phyloP scores from a whole-genome alignment of 805 yeast species.

The Yueomyces sp. region DNA sequence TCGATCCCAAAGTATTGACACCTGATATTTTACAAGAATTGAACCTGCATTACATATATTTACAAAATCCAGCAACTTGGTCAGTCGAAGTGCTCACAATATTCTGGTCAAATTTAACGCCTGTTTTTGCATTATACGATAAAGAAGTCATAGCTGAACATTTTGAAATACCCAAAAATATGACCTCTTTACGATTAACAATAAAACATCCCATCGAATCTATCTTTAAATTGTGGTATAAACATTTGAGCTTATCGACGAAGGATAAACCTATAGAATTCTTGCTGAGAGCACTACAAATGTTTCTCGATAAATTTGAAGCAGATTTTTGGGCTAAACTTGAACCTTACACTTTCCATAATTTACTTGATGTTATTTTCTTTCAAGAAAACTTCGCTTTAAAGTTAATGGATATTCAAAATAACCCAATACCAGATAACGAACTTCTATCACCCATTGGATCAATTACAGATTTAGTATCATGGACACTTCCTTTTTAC shows the following conservation, averaged over 20 bases:
- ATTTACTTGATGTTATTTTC: conserved; percentile 46
- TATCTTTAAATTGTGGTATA: conserved; percentile 23
- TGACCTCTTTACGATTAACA: conserved; percentile 18
- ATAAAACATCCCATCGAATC: conserved; percentile 19
- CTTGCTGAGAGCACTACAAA: conserved; percentile 37
- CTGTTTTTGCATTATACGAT: conserved; percentile 18
- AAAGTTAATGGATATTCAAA: conserved; percentile 22
- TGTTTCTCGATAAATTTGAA: conserved; percentile 31
- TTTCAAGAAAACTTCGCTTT: conserved; percentile 36
- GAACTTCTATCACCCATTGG: conserved; percentile 18
- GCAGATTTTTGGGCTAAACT: conserved; percentile 41
- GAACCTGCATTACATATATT: conserved; percentile 33
- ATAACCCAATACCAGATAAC: conserved; percentile 15
- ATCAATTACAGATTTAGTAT: conserved; percentile 30
- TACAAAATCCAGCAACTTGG: conserved; percentile 41
- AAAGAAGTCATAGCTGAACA: conserved; percentile 13
- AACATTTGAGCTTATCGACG: conserved; percentile 15
- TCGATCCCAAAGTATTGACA: conserved; percentile 14
- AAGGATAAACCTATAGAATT: conserved; percentile 33
- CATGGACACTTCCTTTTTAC: conserved; percentile 42
- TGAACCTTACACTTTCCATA: conserved; percentile 40
- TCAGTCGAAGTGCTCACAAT: conserved; percentile 21
- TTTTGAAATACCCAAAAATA: conserved; percentile 19
- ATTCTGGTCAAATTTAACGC: conserved; percentile 22
- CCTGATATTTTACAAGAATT: conserved; percentile 42